Evolutionary conservation across 2,329 filamentous ascomycete species (phyloP).

Genomic region (Paraphaeosphaeria minitans): DNA sequence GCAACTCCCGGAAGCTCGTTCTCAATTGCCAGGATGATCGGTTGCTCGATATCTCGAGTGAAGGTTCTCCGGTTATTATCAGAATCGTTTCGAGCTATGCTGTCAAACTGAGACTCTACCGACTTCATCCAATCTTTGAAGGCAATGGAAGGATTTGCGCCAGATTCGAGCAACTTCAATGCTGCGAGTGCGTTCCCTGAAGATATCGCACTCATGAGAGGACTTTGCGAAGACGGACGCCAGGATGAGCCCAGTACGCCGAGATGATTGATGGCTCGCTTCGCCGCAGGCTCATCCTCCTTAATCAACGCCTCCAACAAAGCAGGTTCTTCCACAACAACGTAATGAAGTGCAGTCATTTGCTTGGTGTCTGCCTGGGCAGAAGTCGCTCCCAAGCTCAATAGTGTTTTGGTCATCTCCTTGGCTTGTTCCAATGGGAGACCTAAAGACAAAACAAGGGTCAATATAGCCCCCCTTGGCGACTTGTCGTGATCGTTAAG

Average conservation of each 20-base stretch:
- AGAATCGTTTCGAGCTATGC: conserved; percentile 40
- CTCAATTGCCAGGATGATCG: conserved; percentile 66
- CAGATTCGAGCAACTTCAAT: conserved; percentile 65
- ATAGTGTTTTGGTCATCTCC: conserved; percentile 67
- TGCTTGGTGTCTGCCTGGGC: conserved; percentile 72
- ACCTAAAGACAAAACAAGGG: conserved; percentile 68
- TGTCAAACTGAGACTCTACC: conserved; percentile 52
- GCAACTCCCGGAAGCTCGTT: conserved; percentile 59
- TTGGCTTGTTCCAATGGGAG: conserved; percentile 68
- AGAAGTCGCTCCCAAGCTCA: conserved; percentile 73
- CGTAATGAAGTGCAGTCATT: conserved; percentile 69
- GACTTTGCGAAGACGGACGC: conserved; percentile 48
- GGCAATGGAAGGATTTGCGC: conserved; percentile 64
- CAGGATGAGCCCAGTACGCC: conserved; percentile 49
- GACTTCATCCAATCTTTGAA: conserved; percentile 69
- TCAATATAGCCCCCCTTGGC: conserved; percentile 67
- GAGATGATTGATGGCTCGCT: conserved; percentile 71
- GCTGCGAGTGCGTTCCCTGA: conserved; percentile 60
- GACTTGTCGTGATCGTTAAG: conserved; percentile 53
- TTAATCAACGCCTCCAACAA: conserved; percentile 53
- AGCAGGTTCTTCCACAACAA: conserved; percentile 59
- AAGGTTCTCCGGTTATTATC: conserved; percentile 60
- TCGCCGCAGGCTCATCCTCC: conserved; percentile 64
- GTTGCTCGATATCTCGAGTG: conserved; percentile 61
- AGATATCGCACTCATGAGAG: conserved; percentile 65